phyloP scores from a whole-genome alignment of 371 early-diverging fungal species.

The Phascolomyces articulosus region DNA sequence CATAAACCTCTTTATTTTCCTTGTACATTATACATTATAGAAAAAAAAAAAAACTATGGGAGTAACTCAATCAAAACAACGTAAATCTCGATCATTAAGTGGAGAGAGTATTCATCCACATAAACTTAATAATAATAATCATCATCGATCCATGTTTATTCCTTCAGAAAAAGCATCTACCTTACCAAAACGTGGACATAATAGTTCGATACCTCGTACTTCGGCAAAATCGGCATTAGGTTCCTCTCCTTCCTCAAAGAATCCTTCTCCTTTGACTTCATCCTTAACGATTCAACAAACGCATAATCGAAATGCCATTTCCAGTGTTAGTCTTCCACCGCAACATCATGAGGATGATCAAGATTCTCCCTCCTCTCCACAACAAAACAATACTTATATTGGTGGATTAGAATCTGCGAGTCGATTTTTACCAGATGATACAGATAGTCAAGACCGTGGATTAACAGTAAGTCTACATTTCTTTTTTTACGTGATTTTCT shows the following conservation, averaged over 20 bases:
- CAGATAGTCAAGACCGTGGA: constrained; percentile 20
- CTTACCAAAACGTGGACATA: constrained; percentile 13
- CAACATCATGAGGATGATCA: no score
- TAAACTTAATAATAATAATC: not conserved
- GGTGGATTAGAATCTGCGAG: constrained; percentile 25
- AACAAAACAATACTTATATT: constrained; percentile 11
- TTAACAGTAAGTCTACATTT: constrained; percentile 12
- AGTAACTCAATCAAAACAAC: constrained; percentile 30
- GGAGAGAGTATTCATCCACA: not conserved
- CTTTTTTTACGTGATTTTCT: no score
- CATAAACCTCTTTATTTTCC: no score
- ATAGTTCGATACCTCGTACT: constrained; percentile 12
- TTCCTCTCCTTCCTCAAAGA: no score
- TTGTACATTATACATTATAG: not conserved
- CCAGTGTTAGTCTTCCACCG: no score
- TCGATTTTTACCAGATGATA: constrained; percentile 25
- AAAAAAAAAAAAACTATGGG: constrained; percentile 24
- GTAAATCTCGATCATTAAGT: constrained; percentile 4
- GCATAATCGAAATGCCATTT: no score
- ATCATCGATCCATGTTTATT: constrained; percentile 3
- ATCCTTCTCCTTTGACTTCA: no score
- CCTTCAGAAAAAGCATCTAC: constrained; percentile 1
- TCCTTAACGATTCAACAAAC: not conserved
- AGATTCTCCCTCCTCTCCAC: no score
- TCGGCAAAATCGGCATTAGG: not conserved